Evolutionary conservation across 2,329 filamentous ascomycete genomes (phyloP).

Genomic region (Teratosphaeriaceae sp.): DNA sequence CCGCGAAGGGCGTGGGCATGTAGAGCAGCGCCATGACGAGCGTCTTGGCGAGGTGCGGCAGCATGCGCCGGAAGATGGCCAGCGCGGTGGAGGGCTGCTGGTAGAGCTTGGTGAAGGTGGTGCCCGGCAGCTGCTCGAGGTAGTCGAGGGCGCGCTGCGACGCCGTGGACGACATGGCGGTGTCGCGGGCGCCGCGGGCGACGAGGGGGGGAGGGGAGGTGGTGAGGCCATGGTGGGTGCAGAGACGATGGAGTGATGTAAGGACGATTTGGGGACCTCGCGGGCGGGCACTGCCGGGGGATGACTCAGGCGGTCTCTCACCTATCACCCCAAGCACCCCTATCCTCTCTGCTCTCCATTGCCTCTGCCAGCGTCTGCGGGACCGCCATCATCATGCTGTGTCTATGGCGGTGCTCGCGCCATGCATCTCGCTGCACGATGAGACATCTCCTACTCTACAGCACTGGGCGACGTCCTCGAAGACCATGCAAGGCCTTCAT

Average conservation of each 20-base stretch:
- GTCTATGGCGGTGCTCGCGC: too few relatives aligned
- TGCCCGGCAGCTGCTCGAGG: slow-evolving; percentile 83
- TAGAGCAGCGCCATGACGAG: slow-evolving; percentile 96
- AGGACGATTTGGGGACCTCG: too few relatives aligned
- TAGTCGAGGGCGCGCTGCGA: slow-evolving; percentile 71
- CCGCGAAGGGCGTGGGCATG: slow-evolving; percentile 70
- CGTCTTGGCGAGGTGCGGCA: slow-evolving; percentile 87
- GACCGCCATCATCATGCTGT: too few relatives aligned
- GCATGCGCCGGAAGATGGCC: slow-evolving; percentile 94
- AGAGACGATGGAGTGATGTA: background rate
- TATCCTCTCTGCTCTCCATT: too few relatives aligned
- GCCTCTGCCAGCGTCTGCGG: too few relatives aligned
- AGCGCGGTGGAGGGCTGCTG: slow-evolving; percentile 92
- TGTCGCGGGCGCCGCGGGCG: slow-evolving; percentile 4
- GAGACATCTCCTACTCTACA: too few relatives aligned
- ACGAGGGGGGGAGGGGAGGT: background rate
- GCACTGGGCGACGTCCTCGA: too few relatives aligned
- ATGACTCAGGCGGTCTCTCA: too few relatives aligned
- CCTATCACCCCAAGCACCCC: too few relatives aligned
- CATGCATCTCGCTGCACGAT: too few relatives aligned
- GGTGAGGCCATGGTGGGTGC: slow-evolving; percentile 1
- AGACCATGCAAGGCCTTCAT: too few relatives aligned
- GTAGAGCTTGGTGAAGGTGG: slow-evolving; percentile 86
- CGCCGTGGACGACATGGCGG: slow-evolving; percentile 39
- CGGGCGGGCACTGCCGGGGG: too few relatives aligned